Evolutionary conservation across 345 rosid species (phyloP).

Genomic region (Murraya paniculata): DNA sequence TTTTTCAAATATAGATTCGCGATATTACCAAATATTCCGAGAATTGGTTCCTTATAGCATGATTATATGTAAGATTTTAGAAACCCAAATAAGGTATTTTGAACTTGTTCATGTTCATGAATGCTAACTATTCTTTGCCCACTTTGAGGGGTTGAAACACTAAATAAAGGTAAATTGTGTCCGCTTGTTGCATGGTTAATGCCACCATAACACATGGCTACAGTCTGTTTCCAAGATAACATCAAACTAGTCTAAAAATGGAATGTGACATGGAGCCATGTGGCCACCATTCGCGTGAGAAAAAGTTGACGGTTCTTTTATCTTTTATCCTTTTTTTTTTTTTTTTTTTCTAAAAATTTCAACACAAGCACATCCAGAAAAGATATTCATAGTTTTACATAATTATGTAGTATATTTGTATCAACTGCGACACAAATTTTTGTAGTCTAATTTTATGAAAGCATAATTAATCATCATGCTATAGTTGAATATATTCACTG

Average conservation of each 20-base stretch:
- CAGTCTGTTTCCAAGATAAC: not conserved
- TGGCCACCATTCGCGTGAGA: not conserved
- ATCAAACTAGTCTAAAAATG: not conserved
- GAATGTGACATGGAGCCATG: constrained; percentile 5
- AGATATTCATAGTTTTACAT: too few species aligned
- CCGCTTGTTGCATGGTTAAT: not conserved
- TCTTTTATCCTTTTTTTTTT: too few species aligned
- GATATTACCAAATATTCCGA: not conserved
- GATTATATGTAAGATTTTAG: not conserved
- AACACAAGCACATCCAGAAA: not conserved
- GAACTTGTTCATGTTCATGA: not conserved
- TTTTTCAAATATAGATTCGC: too few species aligned
- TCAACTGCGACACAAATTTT: too few species aligned
- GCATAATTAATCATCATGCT: too few species aligned
- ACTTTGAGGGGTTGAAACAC: not conserved
- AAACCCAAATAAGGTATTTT: not conserved
- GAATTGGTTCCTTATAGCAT: not conserved
- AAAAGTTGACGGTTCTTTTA: too few species aligned
- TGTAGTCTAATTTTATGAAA: too few species aligned
- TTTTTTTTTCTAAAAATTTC: too few species aligned
- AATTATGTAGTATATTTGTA: not conserved
- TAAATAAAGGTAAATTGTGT: not conserved
- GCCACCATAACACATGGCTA: not conserved
- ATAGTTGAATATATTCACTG: too few species aligned
- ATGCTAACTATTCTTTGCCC: not conserved